phyloP scores from a whole-genome alignment of 306 rosid species.

The Rosa lucieae region DNA sequence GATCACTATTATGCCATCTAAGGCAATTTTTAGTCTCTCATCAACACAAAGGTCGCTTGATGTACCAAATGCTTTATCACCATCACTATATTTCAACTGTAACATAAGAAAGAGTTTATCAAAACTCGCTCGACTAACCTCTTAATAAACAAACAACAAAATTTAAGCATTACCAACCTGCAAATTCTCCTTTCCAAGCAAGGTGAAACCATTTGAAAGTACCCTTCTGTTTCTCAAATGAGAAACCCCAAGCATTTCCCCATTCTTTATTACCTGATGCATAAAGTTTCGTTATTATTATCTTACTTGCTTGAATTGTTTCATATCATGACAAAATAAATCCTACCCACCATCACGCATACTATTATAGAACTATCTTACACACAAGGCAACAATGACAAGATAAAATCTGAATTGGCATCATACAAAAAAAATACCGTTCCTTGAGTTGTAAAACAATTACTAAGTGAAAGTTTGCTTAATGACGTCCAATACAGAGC shows the following conservation, averaged over 20 bases:
- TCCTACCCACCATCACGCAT: background rate
- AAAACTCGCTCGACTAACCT: constrained; percentile 26
- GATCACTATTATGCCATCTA: constrained; percentile 95
- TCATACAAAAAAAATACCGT: background rate
- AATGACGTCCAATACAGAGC: background rate
- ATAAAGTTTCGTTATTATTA: constrained; percentile 23
- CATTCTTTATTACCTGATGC: constrained; percentile 87
- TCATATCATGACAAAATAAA: background rate
- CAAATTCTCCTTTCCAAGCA: constrained; percentile 93
- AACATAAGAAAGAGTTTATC: constrained; percentile 21
- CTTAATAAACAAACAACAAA: constrained; percentile 15
- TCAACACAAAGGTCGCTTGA: constrained; percentile 83
- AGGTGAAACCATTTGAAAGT: constrained; percentile 85
- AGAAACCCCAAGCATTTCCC: constrained; percentile 99
- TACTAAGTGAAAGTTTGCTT: background rate
- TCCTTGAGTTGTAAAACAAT: background rate
- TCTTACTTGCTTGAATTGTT: background rate
- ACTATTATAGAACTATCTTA: background rate
- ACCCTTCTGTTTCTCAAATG: constrained; percentile 91
- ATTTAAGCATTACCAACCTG: constrained; percentile 61
- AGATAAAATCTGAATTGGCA: background rate
- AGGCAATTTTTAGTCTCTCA: constrained; percentile 89
- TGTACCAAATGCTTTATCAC: constrained; percentile 97
- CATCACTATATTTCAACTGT: constrained; percentile 97
- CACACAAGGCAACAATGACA: background rate